Evolutionary conservation across 768 basidiomycete species (phyloP).

Genomic region (Rubroboletus pulcherrimus): DNA sequence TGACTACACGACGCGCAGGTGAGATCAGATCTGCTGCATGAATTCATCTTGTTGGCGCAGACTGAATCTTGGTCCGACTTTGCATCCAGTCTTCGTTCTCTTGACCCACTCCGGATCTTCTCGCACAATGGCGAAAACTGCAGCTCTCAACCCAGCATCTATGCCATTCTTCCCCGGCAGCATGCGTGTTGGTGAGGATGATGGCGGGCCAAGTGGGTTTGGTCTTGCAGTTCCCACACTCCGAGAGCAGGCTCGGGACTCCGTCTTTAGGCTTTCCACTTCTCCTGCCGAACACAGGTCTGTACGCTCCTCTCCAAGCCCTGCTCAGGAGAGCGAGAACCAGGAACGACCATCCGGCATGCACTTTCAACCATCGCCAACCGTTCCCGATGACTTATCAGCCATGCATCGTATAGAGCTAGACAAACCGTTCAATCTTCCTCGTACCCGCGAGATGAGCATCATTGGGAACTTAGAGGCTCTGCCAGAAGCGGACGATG

Average conservation of each 20-base stretch:
- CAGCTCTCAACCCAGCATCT: slow-evolving; percentile 75
- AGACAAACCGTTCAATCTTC: slow-evolving; percentile 42
- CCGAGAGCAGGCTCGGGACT: slow-evolving; percentile 42
- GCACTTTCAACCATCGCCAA: slow-evolving; percentile 36
- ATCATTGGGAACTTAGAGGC: slow-evolving; percentile 48
- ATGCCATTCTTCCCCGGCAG: slow-evolving; percentile 79
- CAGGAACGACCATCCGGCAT: slow-evolving; percentile 22
- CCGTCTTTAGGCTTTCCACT: slow-evolving; percentile 53
- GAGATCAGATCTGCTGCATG: slow-evolving; percentile 7
- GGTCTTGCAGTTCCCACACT: slow-evolving; percentile 45
- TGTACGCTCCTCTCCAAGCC: slow-evolving; percentile 67
- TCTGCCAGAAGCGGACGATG: slow-evolving; percentile 54
- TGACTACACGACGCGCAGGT: slow-evolving; percentile 24
- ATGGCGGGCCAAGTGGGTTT: slow-evolving; percentile 38
- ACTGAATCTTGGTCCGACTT: slow-evolving; percentile 3
- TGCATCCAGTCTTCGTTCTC: slow-evolving; percentile 24
- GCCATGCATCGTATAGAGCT: slow-evolving; percentile 43
- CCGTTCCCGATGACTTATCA: slow-evolving; percentile 44
- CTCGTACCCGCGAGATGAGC: slow-evolving; percentile 46
- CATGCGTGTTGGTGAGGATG: slow-evolving; percentile 55
- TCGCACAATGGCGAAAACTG: slow-evolving; percentile 66
- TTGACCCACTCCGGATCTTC: slow-evolving; percentile 10
- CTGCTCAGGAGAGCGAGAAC: slow-evolving; percentile 37
- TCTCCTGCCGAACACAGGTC: slow-evolving; percentile 67
- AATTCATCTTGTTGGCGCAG: neutral